Conservation (phyloP, 805 yeast species). For the Vanderwaltozyma polyspora region DNA sequence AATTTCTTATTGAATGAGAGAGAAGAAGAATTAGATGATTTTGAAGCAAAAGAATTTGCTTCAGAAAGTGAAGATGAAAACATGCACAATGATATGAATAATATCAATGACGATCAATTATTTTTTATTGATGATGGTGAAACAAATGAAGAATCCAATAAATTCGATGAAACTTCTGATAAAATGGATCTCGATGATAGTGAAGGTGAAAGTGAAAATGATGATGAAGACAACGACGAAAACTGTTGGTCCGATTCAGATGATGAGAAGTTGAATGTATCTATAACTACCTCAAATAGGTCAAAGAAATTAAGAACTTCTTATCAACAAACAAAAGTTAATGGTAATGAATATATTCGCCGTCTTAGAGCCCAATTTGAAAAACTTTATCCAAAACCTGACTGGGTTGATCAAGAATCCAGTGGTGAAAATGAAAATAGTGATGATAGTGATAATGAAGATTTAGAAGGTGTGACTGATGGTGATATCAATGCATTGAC, state of each 20-base stretch:
- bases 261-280: conserved; percentile 61
- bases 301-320: conserved; percentile 60
- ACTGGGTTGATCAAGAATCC: conserved; percentile 48
- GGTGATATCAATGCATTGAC: conserved; percentile 34
- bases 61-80: conserved; percentile 26
- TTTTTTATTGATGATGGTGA: conserved; percentile 22
- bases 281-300: conserved; percentile 48
- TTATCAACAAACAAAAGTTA: conserved; percentile 40
- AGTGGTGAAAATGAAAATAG: conserved; percentile 16
- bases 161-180: conserved; percentile 21
- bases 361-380: conserved; percentile 65
- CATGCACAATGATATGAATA: conserved; percentile 18
- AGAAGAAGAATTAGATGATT: conserved; percentile 24
- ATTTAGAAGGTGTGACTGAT: conserved; percentile 21
- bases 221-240: conserved; percentile 26
- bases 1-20: conserved; percentile 29
- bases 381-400: conserved; percentile 70
- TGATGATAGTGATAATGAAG: conserved; percentile 23
- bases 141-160: conserved; percentile 11
- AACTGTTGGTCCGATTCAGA: conserved; percentile 83
- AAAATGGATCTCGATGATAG: conserved; percentile 38
- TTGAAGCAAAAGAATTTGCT: conserved; percentile 19
- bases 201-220: conserved; percentile 22
- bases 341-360: conserved; percentile 48
- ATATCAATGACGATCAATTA: conserved; percentile 19